These are phyloP conservation scores for Neltuma alba DNA, from an alignment of 306 rosid species.

Conservation along the genomic window DNA sequence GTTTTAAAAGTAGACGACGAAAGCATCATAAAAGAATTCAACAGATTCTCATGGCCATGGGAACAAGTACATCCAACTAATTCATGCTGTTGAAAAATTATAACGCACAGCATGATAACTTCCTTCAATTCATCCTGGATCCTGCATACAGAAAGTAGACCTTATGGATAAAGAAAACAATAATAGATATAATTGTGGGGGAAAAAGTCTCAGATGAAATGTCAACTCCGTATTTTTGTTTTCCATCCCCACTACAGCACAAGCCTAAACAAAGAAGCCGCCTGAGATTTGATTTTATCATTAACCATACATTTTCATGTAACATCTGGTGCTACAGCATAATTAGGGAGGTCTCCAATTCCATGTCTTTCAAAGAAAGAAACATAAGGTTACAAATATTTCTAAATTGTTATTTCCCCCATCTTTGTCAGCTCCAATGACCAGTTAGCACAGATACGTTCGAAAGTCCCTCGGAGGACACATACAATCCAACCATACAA, in stretches of 20 bases:
- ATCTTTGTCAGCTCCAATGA: neutral
- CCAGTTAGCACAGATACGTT: neutral
- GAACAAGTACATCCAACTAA: neutral
- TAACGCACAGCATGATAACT: neutral
- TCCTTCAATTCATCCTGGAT: neutral
- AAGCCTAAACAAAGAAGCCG: neutral
- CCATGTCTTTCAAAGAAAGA: neutral
- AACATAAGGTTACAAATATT: neutral
- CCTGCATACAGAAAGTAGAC: slow-evolving; percentile 2
- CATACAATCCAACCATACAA: neutral
- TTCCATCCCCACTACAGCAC: neutral
- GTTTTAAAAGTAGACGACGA: no score
- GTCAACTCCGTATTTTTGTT: neutral
- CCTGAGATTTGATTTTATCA: neutral
- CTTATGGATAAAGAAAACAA: neutral
- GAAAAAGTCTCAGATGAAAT: neutral
- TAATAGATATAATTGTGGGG: neutral
- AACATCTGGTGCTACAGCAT: neutral
- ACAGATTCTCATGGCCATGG: neutral
- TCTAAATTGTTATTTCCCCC: slow-evolving; percentile 8
- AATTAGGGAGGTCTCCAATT: slow-evolving; percentile 3
- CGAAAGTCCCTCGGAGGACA: no score
- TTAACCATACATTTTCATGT: no score
- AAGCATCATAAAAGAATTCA: no score
- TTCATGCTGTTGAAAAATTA: neutral